phyloP scores from a whole-genome alignment of 257 asterid species.

The Penstemon eatonii region DNA sequence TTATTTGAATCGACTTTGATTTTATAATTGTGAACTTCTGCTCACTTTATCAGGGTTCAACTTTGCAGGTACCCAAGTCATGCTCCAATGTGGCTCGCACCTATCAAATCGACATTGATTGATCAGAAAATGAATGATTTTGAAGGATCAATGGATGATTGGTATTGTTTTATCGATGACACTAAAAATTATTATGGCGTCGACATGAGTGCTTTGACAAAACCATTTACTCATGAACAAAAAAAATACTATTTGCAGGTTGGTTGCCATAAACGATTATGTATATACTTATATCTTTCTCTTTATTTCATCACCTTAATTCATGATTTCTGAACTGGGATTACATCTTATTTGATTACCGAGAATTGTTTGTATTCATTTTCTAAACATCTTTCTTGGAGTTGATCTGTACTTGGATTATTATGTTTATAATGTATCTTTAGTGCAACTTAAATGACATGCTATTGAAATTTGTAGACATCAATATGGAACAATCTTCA shows the following conservation, averaged over 20 bases:
- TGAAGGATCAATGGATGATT: constrained; percentile 68
- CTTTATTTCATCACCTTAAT: constrained; percentile 11
- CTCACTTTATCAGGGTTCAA: constrained; percentile 24
- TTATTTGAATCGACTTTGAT: neutral
- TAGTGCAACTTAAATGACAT: constrained; percentile 23
- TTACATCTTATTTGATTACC: no score
- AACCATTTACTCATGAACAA: constrained; percentile 70
- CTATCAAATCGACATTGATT: constrained; percentile 67
- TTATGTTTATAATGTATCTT: constrained; percentile 8
- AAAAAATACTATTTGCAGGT: constrained; percentile 88
- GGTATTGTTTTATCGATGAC: constrained; percentile 66
- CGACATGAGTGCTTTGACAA: constrained; percentile 77
- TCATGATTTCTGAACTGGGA: neutral
- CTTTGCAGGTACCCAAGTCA: constrained; percentile 93
- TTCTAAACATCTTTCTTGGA: neutral
- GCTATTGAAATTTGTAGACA: constrained; percentile 52
- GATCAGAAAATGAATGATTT: constrained; percentile 68
- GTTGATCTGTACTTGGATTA: neutral
- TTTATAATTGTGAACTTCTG: constrained; percentile 9
- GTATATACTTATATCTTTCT: no score
- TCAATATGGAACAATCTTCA: constrained; percentile 85
- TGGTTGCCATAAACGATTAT: constrained; percentile 10
- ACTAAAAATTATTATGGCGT: constrained; percentile 77
- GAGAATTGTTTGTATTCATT: no score
- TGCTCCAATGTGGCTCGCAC: constrained; percentile 96